Conservation (phyloP, 1,284 basidiomycete genomes). For the Bondarzewia mesenterica region DNA sequence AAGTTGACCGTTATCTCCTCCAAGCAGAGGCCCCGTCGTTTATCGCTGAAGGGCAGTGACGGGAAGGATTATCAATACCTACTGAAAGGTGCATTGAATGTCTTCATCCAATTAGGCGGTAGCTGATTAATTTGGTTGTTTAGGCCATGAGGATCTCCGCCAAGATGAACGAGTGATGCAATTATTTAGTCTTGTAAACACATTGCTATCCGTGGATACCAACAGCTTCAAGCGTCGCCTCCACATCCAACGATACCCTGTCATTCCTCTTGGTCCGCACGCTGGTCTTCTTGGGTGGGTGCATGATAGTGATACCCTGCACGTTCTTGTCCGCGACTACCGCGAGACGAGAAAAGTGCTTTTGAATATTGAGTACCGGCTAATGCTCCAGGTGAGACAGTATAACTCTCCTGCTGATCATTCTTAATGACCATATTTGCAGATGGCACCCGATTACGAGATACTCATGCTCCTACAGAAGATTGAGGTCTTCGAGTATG, state of each 20-base stretch:
- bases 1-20: constrained; percentile 92
- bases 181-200: constrained; percentile 96
- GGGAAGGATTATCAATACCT: constrained; percentile 91
- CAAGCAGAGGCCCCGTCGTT: constrained; percentile 93
- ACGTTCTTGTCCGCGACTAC: constrained; percentile 95
- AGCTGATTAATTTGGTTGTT: not conserved
- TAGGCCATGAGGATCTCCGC: constrained; percentile 96
- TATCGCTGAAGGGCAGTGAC: constrained; percentile 87
- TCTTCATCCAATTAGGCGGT: not conserved
- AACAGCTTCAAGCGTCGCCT: constrained; percentile 95
- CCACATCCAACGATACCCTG: constrained; percentile 89
- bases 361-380: constrained; percentile 94
- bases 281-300: constrained; percentile 96
- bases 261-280: constrained; percentile 94
- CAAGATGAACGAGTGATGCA: constrained; percentile 99
- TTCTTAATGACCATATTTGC: constrained; percentile 2
- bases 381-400: constrained; percentile 84
- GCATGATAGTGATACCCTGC: constrained; percentile 95
- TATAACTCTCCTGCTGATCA: not conserved
- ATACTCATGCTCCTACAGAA: constrained; percentile 92
- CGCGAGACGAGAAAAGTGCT: constrained; percentile 93
- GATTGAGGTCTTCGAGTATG: constrained; percentile 99
- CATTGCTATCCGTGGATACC: constrained; percentile 86
- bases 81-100: constrained; percentile 70
- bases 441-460: constrained; percentile 99